Evolutionary conservation across 2,329 filamentous ascomycete genomes (phyloP).

Genomic region (Byssoonygena ceratinophila): DNA sequence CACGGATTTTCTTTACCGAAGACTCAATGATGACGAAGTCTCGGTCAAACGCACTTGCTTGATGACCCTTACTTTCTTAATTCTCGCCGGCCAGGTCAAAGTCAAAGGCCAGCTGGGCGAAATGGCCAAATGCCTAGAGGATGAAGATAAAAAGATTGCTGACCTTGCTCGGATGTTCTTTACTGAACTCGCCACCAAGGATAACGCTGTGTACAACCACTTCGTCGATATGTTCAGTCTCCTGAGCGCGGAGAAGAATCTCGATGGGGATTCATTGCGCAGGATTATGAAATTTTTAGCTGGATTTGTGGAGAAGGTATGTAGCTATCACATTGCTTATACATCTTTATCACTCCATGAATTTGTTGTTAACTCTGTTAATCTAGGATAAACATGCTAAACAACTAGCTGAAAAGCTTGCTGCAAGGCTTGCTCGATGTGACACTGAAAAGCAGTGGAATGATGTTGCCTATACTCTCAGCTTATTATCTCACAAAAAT

Average conservation of each 20-base stretch:
- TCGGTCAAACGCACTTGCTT: conserved; percentile 94
- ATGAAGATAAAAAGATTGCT: conserved; percentile 85
- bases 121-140: conserved; percentile 98
- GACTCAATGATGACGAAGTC: conserved; percentile 75
- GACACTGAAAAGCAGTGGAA: conserved; percentile 95
- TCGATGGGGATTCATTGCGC: conserved; percentile 77
- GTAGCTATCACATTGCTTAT: conserved; percentile 18
- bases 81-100: conserved; percentile 94
- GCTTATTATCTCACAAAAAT: conserved; percentile 65
- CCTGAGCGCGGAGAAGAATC: conserved; percentile 65
- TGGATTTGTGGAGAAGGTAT: conserved; percentile 93
- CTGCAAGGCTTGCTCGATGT: conserved; percentile 71
- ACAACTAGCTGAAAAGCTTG: conserved; percentile 84
- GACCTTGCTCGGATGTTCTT: conserved; percentile 98
- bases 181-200: conserved; percentile 90
- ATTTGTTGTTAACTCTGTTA: neutral
- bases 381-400: conserved; percentile 88
- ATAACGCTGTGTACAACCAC: conserved; percentile 98
- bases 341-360: neutral
- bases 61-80: conserved; percentile 97
- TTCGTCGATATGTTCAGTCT: conserved; percentile 99
- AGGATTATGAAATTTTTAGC: conserved; percentile 85
- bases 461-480: conserved; percentile 86
- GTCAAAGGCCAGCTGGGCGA: conserved; percentile 97
- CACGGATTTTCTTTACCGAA: conserved; percentile 91